A percentile compares a stretch with the other conserved stretches of the same genome.
phyloP scores from a whole-genome alignment of 2,329 filamentous ascomycete species.

The Talaromyces sp. region DNA sequence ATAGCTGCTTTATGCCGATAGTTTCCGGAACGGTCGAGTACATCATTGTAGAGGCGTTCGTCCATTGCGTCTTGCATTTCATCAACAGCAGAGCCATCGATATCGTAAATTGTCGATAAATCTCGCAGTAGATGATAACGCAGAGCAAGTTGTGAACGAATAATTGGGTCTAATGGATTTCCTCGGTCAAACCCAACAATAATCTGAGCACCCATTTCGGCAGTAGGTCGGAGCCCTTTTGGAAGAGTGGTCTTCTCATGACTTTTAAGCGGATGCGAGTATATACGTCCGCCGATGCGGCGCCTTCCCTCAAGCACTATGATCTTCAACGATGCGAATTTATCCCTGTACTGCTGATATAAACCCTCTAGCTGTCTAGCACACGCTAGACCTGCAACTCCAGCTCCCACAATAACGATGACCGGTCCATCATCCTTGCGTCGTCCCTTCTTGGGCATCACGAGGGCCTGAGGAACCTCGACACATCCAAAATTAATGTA shows the following conservation, averaged over 20 bases:
- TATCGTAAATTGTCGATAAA: constrained; percentile 83
- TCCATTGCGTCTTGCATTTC: constrained; percentile 73
- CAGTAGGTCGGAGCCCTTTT: constrained; percentile 64
- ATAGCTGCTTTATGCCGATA: constrained; percentile 76
- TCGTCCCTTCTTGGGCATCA: constrained; percentile 38
- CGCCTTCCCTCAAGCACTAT: constrained; percentile 81
- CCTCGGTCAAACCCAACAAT: constrained; percentile 95
- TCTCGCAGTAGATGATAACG: constrained; percentile 78
- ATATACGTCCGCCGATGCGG: constrained; percentile 86
- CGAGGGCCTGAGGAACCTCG: constrained; percentile 55
- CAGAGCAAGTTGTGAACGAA: constrained; percentile 84
- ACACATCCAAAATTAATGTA: constrained; percentile 97
- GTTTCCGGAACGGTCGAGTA: constrained; percentile 83
- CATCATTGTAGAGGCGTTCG: constrained; percentile 91
- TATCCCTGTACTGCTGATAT: constrained; percentile 71
- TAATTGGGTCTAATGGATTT: constrained; percentile 86
- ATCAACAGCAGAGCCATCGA: constrained; percentile 62
- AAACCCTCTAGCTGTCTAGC: constrained; percentile 87
- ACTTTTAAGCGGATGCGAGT: constrained; percentile 69
- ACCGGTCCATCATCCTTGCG: constrained; percentile 59
- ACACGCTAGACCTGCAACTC: constrained; percentile 89
- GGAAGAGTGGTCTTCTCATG: constrained; percentile 53
- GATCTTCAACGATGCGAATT: constrained; percentile 65
- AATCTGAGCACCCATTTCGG: constrained; percentile 97
- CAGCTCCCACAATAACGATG: constrained; percentile 83